phyloP scores from a whole-genome alignment of 2,329 filamentous ascomycete species.

The Penicillium sumatraense region DNA sequence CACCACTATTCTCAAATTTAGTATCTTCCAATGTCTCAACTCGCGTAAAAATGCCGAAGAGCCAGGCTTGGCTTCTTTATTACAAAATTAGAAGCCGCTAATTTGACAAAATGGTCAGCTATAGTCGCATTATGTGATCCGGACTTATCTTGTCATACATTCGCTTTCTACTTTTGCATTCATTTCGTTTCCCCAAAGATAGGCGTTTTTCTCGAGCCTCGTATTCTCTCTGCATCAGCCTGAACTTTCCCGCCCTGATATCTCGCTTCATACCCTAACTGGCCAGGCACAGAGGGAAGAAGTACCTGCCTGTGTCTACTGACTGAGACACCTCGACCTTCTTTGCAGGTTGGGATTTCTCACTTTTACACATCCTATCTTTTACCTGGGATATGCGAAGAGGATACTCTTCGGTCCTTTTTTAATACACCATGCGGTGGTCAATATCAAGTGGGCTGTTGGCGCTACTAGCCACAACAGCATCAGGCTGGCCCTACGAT shows the following conservation, averaged over 20 bases:
- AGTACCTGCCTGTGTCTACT: not conserved
- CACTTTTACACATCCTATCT: not conserved
- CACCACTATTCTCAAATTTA: not conserved
- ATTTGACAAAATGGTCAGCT: not conserved
- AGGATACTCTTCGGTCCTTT: not conserved
- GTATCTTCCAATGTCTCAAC: constrained; percentile 1
- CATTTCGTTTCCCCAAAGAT: not conserved
- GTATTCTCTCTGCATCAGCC: not conserved
- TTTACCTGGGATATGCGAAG: not conserved
- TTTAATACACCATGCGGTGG: constrained; percentile 35
- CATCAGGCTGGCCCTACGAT: constrained; percentile 52
- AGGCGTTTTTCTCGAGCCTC: not conserved
- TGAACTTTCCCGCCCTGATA: not conserved
- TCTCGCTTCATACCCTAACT: not conserved
- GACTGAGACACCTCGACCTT: not conserved
- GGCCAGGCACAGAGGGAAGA: not conserved
- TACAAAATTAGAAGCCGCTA: not conserved
- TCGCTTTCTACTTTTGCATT: not conserved
- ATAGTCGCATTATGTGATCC: not conserved
- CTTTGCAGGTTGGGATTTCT: not conserved
- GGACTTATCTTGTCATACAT: not conserved
- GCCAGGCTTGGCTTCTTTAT: not conserved
- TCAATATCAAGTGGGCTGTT: constrained; percentile 32
- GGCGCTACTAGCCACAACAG: constrained; percentile 35
- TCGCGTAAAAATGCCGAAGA: not conserved